Evolutionary conservation across 768 basidiomycete genomes (phyloP).

Genomic region (Coprinopsis sp.): DNA sequence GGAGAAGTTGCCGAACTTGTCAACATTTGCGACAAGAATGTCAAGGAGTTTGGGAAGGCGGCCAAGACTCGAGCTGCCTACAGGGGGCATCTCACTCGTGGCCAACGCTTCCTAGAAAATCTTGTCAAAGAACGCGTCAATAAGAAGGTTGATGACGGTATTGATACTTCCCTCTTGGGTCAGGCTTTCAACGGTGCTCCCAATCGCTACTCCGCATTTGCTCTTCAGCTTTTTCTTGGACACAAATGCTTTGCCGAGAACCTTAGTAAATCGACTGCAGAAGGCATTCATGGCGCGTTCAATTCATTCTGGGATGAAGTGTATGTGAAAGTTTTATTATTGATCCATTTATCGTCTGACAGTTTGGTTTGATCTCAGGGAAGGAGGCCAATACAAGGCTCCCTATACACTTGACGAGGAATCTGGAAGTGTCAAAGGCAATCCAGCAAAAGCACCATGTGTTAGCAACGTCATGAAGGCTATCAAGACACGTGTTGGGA

Average conservation of each 20-base stretch:
- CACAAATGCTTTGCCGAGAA: background rate
- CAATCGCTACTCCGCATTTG: background rate
- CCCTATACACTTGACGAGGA: slow-evolving; percentile 21
- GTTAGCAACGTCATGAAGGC: slow-evolving; percentile 21
- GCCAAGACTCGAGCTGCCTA: too few relatives aligned
- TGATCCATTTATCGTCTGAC: background rate
- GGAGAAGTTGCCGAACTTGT: too few relatives aligned
- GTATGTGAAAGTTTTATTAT: background rate
- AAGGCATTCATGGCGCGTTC: background rate
- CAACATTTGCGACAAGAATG: too few relatives aligned
- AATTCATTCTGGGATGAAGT: background rate
- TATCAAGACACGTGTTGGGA: slow-evolving; percentile 18
- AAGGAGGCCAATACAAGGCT: slow-evolving; percentile 21
- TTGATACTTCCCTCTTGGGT: background rate
- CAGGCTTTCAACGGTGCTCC: background rate
- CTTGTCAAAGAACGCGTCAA: background rate
- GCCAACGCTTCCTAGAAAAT: background rate
- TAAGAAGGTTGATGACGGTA: background rate
- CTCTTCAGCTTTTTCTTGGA: background rate
- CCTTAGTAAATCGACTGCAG: background rate
- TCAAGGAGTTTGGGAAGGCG: too few relatives aligned
- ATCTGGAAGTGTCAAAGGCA: slow-evolving; percentile 21
- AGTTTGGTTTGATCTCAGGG: background rate
- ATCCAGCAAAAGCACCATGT: slow-evolving; percentile 21
- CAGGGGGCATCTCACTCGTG: too few relatives aligned